These are phyloP conservation scores for Cladosporium sp. DNA, from an alignment of 2,329 filamentous ascomycete genomes.

Conservation along the genomic window DNA sequence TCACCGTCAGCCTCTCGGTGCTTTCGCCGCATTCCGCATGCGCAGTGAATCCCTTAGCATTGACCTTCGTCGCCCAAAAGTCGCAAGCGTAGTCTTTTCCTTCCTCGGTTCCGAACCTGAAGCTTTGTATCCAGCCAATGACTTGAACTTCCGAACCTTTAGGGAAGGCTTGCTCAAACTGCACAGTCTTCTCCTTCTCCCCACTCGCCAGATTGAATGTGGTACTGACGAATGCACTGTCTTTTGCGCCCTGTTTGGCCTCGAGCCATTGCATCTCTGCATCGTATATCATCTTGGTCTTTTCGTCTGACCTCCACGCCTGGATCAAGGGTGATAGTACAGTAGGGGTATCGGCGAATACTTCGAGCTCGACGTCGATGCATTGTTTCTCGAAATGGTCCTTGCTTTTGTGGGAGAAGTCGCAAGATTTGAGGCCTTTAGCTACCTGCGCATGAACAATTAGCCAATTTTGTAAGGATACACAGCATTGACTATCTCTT, in stretches of 20 bases:
- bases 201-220: constrained; percentile 14
- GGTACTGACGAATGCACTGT: constrained; percentile 12
- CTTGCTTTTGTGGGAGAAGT: constrained; percentile 11
- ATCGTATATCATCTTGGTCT: constrained; percentile 18
- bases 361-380: constrained; percentile 14
- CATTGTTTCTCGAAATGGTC: constrained; percentile 18
- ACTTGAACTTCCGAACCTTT: constrained; percentile 17
- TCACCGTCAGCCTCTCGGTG: constrained; percentile 20
- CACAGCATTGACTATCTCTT: background rate
- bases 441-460: constrained; percentile 4
- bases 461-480: background rate
- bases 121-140: constrained; percentile 22
- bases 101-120: constrained; percentile 18
- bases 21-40: constrained; percentile 20
- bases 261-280: constrained; percentile 18
- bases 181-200: constrained; percentile 15
- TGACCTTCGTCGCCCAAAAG: constrained; percentile 19
- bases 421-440: constrained; percentile 17
- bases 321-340: constrained; percentile 15
- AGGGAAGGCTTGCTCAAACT: constrained; percentile 14
- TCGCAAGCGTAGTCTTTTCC: constrained; percentile 19
- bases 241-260: constrained; percentile 16
- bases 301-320: constrained; percentile 17
- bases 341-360: constrained; percentile 14
- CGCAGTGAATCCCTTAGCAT: constrained; percentile 22